phyloP scores from a whole-genome alignment of 495 filamentous ascomycete genomes.

The Penicillium macrosclerotiorum region DNA sequence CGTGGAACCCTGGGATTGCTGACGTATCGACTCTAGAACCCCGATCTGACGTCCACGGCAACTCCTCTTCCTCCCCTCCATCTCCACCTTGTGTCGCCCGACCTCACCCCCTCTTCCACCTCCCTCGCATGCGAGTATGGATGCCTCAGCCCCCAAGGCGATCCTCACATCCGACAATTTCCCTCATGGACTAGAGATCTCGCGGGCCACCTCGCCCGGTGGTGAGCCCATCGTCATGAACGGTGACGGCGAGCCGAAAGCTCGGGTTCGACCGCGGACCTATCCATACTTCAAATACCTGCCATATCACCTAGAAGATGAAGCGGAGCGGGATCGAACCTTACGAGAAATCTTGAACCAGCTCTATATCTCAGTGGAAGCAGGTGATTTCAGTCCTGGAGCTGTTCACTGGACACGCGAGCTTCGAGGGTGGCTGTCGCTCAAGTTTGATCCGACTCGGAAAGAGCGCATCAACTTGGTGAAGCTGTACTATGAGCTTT shows the following conservation, averaged over 20 bases:
- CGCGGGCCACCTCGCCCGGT: slow-evolving; percentile 66
- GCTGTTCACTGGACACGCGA: slow-evolving; percentile 97
- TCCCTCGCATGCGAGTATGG: slow-evolving; percentile 37
- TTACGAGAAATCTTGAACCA: slow-evolving; percentile 84
- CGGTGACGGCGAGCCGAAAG: slow-evolving; percentile 52
- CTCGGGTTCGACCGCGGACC: slow-evolving; percentile 80
- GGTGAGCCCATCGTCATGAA: slow-evolving; percentile 55
- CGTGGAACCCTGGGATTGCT: slow-evolving; percentile 15
- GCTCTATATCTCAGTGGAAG: slow-evolving; percentile 84
- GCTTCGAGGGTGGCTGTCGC: slow-evolving; percentile 87
- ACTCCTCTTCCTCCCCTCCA: slow-evolving; percentile 21
- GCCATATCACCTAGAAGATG: slow-evolving; percentile 81
- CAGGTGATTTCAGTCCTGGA: slow-evolving; percentile 90
- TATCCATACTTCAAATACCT: slow-evolving; percentile 89
- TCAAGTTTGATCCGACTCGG: slow-evolving; percentile 94
- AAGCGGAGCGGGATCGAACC: slow-evolving; percentile 66
- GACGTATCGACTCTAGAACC: slow-evolving; percentile 30
- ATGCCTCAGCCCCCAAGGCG: slow-evolving; percentile 35
- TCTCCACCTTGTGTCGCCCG: slow-evolving; percentile 20
- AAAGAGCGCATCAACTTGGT: slow-evolving; percentile 79
- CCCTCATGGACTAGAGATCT: slow-evolving; percentile 50
- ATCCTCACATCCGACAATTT: slow-evolving; percentile 49
- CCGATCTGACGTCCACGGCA: slow-evolving; percentile 27
- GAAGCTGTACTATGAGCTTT: slow-evolving; percentile 90
- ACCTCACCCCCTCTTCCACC: slow-evolving; percentile 5